These are phyloP conservation scores for Hyaloperonospora brassicae DNA, from an alignment of 352 stramenopile species.

Conservation along the genomic window DNA sequence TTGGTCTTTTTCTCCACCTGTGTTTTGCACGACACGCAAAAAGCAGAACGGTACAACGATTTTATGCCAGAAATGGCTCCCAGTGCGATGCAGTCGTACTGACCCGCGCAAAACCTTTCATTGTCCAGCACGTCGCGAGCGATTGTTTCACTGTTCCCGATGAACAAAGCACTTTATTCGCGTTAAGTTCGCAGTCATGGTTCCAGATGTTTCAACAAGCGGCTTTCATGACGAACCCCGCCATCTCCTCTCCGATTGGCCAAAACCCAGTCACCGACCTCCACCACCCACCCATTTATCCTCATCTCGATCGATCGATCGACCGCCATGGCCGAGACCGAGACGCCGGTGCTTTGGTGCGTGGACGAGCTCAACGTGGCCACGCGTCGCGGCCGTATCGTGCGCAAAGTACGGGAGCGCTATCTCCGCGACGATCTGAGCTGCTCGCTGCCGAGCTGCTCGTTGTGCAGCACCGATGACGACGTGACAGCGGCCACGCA, in stretches of 20 bases:
- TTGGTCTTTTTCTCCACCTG: no score
- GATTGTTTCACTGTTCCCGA: no score
- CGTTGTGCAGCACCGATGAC: constrained; percentile 47
- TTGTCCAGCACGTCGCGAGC: no score
- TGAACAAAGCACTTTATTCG: no score
- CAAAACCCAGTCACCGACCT: not conserved
- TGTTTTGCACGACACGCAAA: no score
- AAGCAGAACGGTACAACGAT: no score
- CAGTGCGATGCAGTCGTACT: no score
- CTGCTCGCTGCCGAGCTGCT: constrained; percentile 55
- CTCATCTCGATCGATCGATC: not conserved
- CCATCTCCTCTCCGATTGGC: not conserved
- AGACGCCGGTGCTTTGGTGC: constrained; percentile 50
- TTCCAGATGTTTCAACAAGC: no score
- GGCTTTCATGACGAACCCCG: no score
- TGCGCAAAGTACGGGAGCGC: constrained; percentile 76
- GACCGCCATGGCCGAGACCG: constrained; percentile 9
- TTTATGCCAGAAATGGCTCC: no score
- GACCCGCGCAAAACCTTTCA: no score
- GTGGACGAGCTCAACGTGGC: constrained; percentile 72
- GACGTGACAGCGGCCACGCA: constrained; percentile 49
- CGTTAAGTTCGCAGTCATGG: no score
- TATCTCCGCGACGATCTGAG: constrained; percentile 86
- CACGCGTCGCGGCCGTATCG: constrained; percentile 70
- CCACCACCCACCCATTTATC: constrained; percentile 8